These are phyloP conservation scores for Trichoderma atrobrunneum DNA, from an alignment of 2,329 filamentous ascomycete genomes.

Conservation along the genomic window DNA sequence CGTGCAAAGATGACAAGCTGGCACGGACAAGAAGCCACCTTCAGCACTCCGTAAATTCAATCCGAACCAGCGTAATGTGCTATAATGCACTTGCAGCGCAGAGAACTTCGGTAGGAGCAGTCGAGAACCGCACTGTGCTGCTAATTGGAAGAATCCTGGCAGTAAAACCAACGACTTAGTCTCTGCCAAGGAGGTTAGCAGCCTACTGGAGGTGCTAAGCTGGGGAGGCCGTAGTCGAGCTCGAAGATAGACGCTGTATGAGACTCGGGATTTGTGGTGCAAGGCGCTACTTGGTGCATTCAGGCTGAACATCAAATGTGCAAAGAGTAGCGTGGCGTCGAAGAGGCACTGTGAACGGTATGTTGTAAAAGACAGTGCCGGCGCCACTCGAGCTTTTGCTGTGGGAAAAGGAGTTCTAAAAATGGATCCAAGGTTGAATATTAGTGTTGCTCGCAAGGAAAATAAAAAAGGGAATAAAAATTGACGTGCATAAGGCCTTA, in stretches of 20 bases:
- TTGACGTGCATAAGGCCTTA: conserved; percentile 14
- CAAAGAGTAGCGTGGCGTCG: background rate
- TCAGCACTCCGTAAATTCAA: background rate
- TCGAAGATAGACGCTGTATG: background rate
- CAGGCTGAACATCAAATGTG: background rate
- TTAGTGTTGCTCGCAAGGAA: background rate
- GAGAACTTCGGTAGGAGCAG: background rate
- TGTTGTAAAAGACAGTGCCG: background rate
- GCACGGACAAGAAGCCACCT: conserved; percentile 1
- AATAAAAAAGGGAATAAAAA: background rate
- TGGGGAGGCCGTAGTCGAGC: background rate
- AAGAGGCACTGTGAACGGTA: background rate
- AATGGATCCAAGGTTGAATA: background rate
- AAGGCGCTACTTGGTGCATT: background rate
- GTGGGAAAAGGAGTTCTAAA: background rate
- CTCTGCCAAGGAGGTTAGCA: background rate
- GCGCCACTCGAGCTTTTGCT: background rate
- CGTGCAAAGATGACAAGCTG: conserved; percentile 2
- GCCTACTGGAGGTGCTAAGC: background rate
- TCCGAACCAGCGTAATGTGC: background rate
- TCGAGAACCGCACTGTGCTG: background rate
- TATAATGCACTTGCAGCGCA: background rate
- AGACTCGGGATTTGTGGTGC: background rate
- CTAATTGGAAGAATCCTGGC: background rate
- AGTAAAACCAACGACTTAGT: background rate